Base-by-base conservation (phyloP, 2,329 filamentous ascomycete genomes). In the Fusarium circinatum region DNA sequence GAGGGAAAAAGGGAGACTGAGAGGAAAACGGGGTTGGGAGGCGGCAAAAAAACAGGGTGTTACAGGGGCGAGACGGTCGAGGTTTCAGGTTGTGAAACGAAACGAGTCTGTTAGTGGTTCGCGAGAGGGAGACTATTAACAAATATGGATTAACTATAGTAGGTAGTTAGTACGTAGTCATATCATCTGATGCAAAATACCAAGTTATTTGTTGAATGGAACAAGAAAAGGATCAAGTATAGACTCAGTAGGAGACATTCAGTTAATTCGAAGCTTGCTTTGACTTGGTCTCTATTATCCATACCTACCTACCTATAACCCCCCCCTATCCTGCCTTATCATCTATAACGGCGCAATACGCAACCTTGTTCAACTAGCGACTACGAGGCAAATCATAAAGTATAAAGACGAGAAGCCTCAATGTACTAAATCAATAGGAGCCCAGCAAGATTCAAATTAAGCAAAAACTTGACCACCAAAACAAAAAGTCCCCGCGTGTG, bases 21-120 rank as follows among this genome's bases (percentile, higher is more conserved):
- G 22, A 38, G 47, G 44, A 63, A 64, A 65, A 65, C 28, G 28
- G 26, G 54, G n/a, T 30, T 32, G 63, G 63, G 22, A 57, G 56
- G 57, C 64, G 62, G 60, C 64, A 63, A 73, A 71, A 71, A 67
- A 56, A 65, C 61, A 61, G 47, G 57, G 58, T 76, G 74, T 75
- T 66, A 62, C 70, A 75, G 71, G 75, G 75, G 74, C 65, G 68
- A 45, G 42, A 71, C 75, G 68, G 73, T 70, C 56, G 52, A 65
- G 59, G 78, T 79, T 79, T 79, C 78, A 79, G 78, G 77, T 60
- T 56, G 30, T 61, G 56, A 68, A 69, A 73, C 71, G 54, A 66
- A 67, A 61, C 63, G 8, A 52, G 45, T 22, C 30, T 49, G 51
- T 74, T 54, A 76, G 57, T 76, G 75, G 74, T 74, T 64, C 30